These are phyloP conservation scores for Plenodomus tracheiphilus DNA, from an alignment of 2,329 filamentous ascomycete species.

Conservation along the genomic window DNA sequence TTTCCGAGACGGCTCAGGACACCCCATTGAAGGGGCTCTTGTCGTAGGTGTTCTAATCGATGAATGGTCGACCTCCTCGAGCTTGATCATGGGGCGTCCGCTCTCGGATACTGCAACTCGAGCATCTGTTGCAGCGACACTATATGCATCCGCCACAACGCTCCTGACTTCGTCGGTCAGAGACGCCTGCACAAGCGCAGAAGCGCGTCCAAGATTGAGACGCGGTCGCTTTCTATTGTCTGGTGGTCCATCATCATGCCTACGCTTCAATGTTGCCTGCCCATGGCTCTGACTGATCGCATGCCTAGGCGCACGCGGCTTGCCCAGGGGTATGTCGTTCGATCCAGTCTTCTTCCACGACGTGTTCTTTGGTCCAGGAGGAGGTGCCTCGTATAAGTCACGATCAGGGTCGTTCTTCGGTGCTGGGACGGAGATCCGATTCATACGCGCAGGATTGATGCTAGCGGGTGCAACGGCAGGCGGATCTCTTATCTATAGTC, in stretches of 20 bases:
- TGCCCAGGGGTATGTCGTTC: slow-evolving; percentile 18
- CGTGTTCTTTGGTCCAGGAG: background rate
- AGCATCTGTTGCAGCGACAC: background rate
- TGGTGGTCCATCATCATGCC: background rate
- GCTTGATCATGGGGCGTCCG: background rate
- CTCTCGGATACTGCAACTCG: background rate
- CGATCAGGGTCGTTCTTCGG: slow-evolving; percentile 14
- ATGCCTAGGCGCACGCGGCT: background rate
- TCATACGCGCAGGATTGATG: slow-evolving; percentile 20
- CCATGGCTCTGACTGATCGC: background rate
- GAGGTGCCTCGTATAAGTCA: slow-evolving; percentile 17
- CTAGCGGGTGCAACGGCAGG: background rate
- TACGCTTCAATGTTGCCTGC: slow-evolving; percentile 1
- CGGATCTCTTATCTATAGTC: background rate
- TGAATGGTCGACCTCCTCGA: background rate
- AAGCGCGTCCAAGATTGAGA: slow-evolving; percentile 11
- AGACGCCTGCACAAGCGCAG: slow-evolving; percentile 8
- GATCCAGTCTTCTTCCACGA: slow-evolving; percentile 16
- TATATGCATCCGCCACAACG: background rate
- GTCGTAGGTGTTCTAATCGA: background rate
- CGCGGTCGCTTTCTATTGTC: slow-evolving; percentile 13
- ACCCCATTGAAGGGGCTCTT: background rate
- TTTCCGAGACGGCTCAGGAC: background rate
- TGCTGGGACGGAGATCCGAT: slow-evolving; percentile 9
- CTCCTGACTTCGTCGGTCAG: background rate